Conservation (phyloP, 208 protist genomes). For the Naegleria lovaniensis region DNA sequence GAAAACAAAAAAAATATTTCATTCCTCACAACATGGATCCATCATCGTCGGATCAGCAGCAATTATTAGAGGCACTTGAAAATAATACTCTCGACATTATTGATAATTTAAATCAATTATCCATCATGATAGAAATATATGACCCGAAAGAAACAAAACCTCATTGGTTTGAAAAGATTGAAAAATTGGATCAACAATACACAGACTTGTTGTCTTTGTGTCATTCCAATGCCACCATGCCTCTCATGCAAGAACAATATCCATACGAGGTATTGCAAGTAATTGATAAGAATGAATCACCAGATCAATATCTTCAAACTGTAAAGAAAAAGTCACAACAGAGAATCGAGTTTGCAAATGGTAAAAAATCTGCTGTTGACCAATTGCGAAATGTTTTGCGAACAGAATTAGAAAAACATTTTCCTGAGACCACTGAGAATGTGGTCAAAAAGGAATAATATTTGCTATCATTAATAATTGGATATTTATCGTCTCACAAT, state of each 20-base stretch:
- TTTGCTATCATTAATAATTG: background rate
- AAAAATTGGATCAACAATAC: background rate
- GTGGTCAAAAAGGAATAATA: too few species aligned
- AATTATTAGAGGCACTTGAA: background rate
- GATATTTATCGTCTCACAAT: background rate
- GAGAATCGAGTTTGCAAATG: background rate
- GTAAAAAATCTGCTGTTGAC: background rate
- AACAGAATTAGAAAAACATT: background rate
- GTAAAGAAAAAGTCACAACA: background rate
- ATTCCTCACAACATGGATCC: too few species aligned
- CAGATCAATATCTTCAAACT: background rate
- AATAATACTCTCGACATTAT: background rate
- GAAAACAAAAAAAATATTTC: too few species aligned
- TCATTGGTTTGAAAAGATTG: background rate
- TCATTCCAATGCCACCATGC: background rate
- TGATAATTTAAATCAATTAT: background rate
- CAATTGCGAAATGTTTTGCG: background rate
- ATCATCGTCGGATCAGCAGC: too few species aligned
- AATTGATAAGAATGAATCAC: background rate
- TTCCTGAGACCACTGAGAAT: background rate
- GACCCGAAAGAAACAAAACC: background rate
- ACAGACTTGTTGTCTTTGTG: background rate
- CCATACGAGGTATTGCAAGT: background rate
- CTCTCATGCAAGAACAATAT: background rate
- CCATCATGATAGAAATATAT: background rate